Conservation (phyloP, 768 basidiomycete genomes). For the Phanerochaete sordida region DNA sequence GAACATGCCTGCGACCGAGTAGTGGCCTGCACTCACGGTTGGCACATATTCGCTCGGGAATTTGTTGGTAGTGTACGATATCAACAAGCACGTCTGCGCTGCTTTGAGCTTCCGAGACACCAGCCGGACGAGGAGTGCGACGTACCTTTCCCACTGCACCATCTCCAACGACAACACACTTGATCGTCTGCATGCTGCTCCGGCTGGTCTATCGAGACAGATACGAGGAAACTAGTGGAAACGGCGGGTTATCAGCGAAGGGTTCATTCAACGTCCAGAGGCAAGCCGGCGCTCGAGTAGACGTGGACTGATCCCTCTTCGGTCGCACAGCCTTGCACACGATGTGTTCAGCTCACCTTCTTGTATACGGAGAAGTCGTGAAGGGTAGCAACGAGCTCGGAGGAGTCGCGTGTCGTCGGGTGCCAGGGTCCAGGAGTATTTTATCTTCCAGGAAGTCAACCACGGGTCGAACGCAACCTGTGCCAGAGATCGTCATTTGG, state of each 20-base stretch:
- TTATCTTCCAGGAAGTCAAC: constrained; percentile 11
- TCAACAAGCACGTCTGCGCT: constrained; percentile 86
- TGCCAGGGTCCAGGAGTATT: constrained; percentile 11
- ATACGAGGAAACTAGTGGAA: neutral
- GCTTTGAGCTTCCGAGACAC: constrained; percentile 2
- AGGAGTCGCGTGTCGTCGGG: constrained; percentile 10
- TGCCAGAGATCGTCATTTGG: neutral
- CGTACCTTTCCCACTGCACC: constrained; percentile 97
- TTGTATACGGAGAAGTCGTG: constrained; percentile 6
- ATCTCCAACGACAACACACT: constrained; percentile 96
- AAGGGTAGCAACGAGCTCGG: constrained; percentile 9
- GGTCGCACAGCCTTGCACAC: constrained; percentile 6
- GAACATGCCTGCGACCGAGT: constrained; percentile 16
- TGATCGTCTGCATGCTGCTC: constrained; percentile 86
- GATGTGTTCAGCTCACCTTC: constrained; percentile 7
- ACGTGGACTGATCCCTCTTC: constrained; percentile 11
- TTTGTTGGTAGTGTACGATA: constrained; percentile 97
- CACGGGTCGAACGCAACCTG: constrained; percentile 9
- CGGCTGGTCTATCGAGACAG: constrained; percentile 17
- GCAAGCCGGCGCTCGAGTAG: constrained; percentile 9
- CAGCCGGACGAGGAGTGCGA: constrained; percentile 11
- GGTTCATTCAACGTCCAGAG: constrained; percentile 3
- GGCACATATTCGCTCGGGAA: constrained; percentile 99
- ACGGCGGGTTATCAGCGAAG: constrained; percentile 4
- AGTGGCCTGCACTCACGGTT: constrained; percentile 60